These are phyloP conservation scores for Barnettozyma sp. DNA, from an alignment of 805 yeast species.

Conservation along the genomic window DNA sequence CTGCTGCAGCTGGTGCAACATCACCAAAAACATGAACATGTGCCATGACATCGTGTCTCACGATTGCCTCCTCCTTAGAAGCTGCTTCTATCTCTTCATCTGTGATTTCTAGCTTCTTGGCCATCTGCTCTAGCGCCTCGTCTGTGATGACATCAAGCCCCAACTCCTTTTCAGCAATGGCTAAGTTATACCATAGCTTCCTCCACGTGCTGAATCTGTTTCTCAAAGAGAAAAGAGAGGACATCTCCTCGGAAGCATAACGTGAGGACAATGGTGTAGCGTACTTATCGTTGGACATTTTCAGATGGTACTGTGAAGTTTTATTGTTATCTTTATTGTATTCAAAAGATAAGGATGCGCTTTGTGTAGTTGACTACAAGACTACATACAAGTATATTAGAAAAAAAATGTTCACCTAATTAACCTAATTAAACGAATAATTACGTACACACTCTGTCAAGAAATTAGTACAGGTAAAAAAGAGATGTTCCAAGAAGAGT, in stretches of 20 bases:
- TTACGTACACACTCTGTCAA: no score
- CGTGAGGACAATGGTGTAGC: conserved; percentile 92
- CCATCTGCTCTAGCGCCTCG: conserved; percentile 87
- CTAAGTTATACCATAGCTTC: conserved; percentile 91
- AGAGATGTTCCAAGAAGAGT: no score
- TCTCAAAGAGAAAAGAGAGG: conserved; percentile 82
- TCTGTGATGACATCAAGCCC: conserved; percentile 83
- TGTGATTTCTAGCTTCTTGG: conserved; percentile 67
- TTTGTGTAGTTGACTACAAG: no score
- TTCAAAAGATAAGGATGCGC: no score
- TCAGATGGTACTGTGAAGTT: neutral
- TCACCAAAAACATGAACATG: conserved; percentile 95
- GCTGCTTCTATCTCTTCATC: conserved; percentile 92
- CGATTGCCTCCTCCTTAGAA: conserved; percentile 89
- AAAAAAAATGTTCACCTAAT: no score
- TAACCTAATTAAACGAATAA: no score
- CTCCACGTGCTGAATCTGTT: conserved; percentile 98
- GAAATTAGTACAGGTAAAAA: no score
- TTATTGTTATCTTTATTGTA: no score
- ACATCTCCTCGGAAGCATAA: conserved; percentile 98
- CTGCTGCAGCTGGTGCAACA: conserved; percentile 92
- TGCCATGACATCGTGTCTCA: conserved; percentile 99
- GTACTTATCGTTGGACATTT: conserved; percentile 56
- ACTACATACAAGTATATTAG: no score
- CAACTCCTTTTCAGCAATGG: conserved; percentile 89